Percentiles rank a stretch among this genome's conserved stretches.
Conservation (phyloP, 768 basidiomycete genomes). For the Collybia sordida region DNA sequence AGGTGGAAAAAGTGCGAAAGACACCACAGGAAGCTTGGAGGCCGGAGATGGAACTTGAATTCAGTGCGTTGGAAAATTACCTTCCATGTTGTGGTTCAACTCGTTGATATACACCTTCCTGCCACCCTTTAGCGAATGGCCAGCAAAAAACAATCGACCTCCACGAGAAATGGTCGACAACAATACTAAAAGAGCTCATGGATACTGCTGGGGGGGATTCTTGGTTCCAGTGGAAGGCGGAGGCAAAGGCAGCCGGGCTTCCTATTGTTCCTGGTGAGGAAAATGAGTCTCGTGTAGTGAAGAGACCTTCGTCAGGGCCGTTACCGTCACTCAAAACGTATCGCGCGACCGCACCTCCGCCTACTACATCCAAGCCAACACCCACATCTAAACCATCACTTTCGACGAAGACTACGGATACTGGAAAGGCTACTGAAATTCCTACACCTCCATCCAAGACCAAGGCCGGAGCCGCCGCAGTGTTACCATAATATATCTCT, state of each 20-base stretch:
- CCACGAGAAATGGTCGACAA: conserved; percentile 66
- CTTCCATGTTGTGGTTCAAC: not conserved
- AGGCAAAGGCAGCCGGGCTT: conserved; percentile 43
- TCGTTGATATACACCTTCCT: not conserved
- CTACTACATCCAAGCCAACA: not conserved
- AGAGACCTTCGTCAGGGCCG: conserved; percentile 17
- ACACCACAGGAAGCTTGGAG: conserved; percentile 53
- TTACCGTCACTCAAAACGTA: conserved; percentile 24
- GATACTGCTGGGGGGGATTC: conserved; percentile 57
- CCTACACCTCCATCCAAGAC: conserved; percentile 7
- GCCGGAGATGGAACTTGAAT: conserved; percentile 60
- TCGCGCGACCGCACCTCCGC: conserved; percentile 4
- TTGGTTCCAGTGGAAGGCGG: conserved; percentile 57
- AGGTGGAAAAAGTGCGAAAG: conserved; percentile 56
- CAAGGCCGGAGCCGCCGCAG: conserved; percentile 23
- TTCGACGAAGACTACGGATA: conserved; percentile 11
- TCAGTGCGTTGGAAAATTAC: conserved; percentile 48
- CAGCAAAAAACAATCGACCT: conserved; percentile 47
- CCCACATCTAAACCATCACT: not conserved
- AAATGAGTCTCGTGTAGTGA: conserved; percentile 19
- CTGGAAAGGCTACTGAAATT: conserved; percentile 12
- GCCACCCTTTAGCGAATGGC: conserved; percentile 45
- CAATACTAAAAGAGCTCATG: conserved; percentile 72
- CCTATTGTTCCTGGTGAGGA: conserved; percentile 51
- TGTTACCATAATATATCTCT: conserved; percentile 17